Conservation (phyloP, 139 green algal species). For the Closterium sp. region DNA sequence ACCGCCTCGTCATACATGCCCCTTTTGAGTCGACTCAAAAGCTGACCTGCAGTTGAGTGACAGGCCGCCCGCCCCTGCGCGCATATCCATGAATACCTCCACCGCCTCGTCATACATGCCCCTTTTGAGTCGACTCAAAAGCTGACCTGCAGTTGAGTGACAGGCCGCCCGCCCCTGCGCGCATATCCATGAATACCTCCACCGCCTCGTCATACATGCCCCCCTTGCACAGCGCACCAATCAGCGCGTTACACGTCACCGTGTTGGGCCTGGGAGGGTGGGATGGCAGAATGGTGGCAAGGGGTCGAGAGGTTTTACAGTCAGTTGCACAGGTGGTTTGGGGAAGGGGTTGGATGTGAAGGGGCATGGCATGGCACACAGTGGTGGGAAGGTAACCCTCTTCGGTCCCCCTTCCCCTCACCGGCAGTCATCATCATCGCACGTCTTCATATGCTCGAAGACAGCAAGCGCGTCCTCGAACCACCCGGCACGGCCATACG, state of each 20-base stretch:
- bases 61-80: slow-evolving; percentile 5
- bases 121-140: neutral
- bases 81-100: slow-evolving; percentile 45
- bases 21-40: neutral
- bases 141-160: slow-evolving; percentile 7
- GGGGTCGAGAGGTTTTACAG: too few species aligned
- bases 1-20: slow-evolving; percentile 37
- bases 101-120: slow-evolving; percentile 37
- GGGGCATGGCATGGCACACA: too few species aligned
- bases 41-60: slow-evolving; percentile 7
- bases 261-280: slow-evolving; percentile 33
- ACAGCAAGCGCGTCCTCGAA: slow-evolving; percentile 47
- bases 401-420: neutral
- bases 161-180: slow-evolving; percentile 5
- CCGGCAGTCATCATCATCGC: neutral
- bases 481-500: slow-evolving; percentile 26
- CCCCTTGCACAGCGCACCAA: slow-evolving; percentile 43
- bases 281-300: neutral
- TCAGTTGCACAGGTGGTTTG: too few species aligned
- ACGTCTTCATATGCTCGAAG: slow-evolving; percentile 49
- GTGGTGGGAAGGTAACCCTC: neutral
- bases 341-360: too few species aligned
- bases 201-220: slow-evolving; percentile 37
- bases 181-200: slow-evolving; percentile 45
- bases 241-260: slow-evolving; percentile 50